Base-by-base conservation (phyloP, 345 rosid genomes). In the Excoecaria agallocha region DNA sequence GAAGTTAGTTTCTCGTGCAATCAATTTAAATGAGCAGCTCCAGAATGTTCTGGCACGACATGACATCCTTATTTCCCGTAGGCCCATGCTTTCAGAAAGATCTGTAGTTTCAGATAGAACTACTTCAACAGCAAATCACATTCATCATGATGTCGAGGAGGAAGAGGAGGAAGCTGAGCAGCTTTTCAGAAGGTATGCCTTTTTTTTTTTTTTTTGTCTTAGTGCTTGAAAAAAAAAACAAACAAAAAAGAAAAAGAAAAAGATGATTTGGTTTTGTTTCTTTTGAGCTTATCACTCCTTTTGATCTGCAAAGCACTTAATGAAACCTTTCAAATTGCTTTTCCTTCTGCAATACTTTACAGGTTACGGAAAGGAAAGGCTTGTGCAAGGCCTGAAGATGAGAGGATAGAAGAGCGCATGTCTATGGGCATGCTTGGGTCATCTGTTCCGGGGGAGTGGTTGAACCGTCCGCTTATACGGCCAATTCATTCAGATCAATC, bases 281-380 rank as follows among this genome's bases (percentile, higher is more conserved):
- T 20, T 41, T 24, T 25, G 20, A 52, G 61, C 46, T 39, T 51
- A 1, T 51, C 37, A 15, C 13, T 30, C 7, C 24, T 15, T 48
- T 2, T 24, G 51, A 0, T 43, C 24, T n/a, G 48, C 17, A 17
- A 69, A 41, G 7, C 35, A 25, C 41, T 69, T 56, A 2, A 5
- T 2, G 2, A 25, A 55, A 24, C 59, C 66, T 13, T 61, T 69
- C 8, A 41, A 63, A 62, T 70, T 77, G 68, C 24, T 41, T 35
- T 20, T 4, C 8, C 15, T 46, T 48, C 39, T 82, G 74, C 49
- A 24, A 67, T 50, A 77, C 41, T 68, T 73, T 73, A 62, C 86
- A 95, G 98, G 82, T 84, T 87, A 72, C 75, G 91, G 38, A 95
- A 95, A 80, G 99, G 97, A 72, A 95, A 95, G 86, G 94, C 92